phyloP scores from a whole-genome alignment of 441 rosid species.

The Erodium chrysanthum region DNA sequence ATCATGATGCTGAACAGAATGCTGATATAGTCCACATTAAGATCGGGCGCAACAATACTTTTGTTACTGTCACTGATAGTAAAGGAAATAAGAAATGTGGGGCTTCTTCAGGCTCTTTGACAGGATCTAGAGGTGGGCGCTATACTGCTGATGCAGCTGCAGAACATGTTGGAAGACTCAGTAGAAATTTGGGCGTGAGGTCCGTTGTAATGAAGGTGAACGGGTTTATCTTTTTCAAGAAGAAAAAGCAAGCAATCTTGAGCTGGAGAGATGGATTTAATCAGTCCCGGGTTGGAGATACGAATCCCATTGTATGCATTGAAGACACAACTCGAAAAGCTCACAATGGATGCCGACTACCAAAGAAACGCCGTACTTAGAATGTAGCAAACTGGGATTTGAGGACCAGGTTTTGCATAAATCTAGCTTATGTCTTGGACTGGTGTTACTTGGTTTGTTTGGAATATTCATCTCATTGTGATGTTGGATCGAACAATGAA shows the following conservation, averaged over 20 bases:
- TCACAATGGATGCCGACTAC: constrained; percentile 79
- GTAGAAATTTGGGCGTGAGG: constrained; percentile 53
- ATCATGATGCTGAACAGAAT: constrained; percentile 31
- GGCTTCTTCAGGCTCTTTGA: constrained; percentile 45
- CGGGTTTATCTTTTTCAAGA: constrained; percentile 62
- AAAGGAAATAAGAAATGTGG: constrained; percentile 54
- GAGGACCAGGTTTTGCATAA: not conserved
- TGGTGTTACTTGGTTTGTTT: not conserved
- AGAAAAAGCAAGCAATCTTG: constrained; percentile 59
- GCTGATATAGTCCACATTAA: constrained; percentile 61
- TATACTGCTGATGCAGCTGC: constrained; percentile 83
- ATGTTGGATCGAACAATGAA: not conserved
- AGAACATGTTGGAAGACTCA: constrained; percentile 57
- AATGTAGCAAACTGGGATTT: not conserved
- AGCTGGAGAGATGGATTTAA: constrained; percentile 66
- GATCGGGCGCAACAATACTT: constrained; percentile 55
- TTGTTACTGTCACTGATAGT: constrained; percentile 62
- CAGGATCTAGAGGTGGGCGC: constrained; percentile 47
- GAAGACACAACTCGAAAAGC: constrained; percentile 71
- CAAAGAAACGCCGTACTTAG: constrained; percentile 59
- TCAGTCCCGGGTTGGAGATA: constrained; percentile 28
- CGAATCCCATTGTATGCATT: constrained; percentile 48
- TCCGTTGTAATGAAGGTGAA: constrained; percentile 72
- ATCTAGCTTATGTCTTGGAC: not conserved
- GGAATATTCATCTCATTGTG: not conserved